A percentile compares a stretch with the other conserved stretches of the same genome.
These are phyloP conservation scores for Coemansia sp. DNA, from an alignment of 192 early-diverging fungal genomes.

Conservation along the genomic window DNA sequence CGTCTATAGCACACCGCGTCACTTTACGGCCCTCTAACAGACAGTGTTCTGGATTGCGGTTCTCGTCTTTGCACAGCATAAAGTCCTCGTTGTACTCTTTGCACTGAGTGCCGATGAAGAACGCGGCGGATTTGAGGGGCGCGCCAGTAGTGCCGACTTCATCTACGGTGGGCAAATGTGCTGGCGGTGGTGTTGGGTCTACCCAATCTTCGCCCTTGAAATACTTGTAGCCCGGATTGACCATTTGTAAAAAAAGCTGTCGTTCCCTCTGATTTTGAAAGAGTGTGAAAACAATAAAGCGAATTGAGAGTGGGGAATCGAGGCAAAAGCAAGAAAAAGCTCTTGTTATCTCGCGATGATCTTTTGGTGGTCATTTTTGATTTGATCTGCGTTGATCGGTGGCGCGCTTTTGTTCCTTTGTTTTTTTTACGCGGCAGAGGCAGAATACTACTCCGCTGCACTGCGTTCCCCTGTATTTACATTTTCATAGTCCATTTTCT, in stretches of 20 bases:
- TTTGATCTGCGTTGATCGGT: neutral
- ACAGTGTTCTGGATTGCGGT: conserved; percentile 85
- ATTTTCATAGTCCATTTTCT: neutral
- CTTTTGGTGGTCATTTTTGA: neutral
- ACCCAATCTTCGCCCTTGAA: conserved; percentile 65
- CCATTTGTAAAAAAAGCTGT: conserved; percentile 12
- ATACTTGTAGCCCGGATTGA: conserved; percentile 44
- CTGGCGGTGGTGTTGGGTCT: conserved; percentile 79
- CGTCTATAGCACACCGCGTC: conserved; percentile 88
- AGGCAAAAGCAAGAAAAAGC: neutral
- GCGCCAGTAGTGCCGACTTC: conserved; percentile 92
- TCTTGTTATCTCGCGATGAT: neutral
- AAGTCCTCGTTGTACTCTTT: conserved; percentile 93
- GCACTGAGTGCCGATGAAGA: conserved; percentile 85
- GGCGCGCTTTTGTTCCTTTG: neutral
- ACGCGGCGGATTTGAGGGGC: conserved; percentile 89
- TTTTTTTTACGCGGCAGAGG: neutral
- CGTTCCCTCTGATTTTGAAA: neutral
- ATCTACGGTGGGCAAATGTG: conserved; percentile 66
- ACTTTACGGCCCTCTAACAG: conserved; percentile 93
- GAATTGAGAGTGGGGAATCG: neutral
- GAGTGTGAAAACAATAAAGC: neutral
- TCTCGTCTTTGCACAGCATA: conserved; percentile 94
- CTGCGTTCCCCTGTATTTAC: neutral
- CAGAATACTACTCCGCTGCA: neutral